phyloP scores from a whole-genome alignment of 1,284 basidiomycete genomes.

The Apiotrichum sp. region DNA sequence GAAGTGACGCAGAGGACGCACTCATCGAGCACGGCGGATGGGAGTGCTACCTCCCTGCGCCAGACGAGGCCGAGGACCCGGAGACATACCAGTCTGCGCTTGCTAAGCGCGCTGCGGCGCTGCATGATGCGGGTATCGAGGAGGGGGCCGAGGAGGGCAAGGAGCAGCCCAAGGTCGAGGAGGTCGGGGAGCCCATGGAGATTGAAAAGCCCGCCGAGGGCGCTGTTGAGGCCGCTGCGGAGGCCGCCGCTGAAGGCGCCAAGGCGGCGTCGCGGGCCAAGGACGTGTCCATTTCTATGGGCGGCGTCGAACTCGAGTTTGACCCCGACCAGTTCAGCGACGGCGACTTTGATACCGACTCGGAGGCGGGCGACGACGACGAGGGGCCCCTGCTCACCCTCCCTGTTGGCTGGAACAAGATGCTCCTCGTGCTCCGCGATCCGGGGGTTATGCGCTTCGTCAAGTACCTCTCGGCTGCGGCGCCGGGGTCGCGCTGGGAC shows the following conservation, averaged over 20 bases:
- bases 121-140: neutral
- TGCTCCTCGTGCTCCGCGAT: constrained; percentile 85
- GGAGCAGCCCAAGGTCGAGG: neutral
- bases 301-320: constrained; percentile 45
- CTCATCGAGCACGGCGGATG: constrained; percentile 74
- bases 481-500: constrained; percentile 84
- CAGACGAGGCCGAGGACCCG: constrained; percentile 87
- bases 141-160: neutral
- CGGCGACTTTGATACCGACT: constrained; percentile 51
- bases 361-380: constrained; percentile 54
- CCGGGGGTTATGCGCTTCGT: constrained; percentile 89
- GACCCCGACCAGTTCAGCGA: constrained; percentile 47
- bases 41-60: constrained; percentile 96
- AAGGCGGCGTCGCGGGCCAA: constrained; percentile 30
- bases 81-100: constrained; percentile 77
- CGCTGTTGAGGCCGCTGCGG: constrained; percentile 1
- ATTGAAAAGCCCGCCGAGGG: neutral
- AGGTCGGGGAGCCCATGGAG: neutral
- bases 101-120: constrained; percentile 37
- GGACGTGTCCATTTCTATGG: constrained; percentile 25
- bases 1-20: constrained; percentile 47
- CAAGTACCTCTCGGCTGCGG: constrained; percentile 83
- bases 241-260: constrained; percentile 10
- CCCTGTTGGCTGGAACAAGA: constrained; percentile 83
- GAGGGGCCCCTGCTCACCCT: constrained; percentile 82